phyloP scores from a whole-genome alignment of 108 stramenopile genomes.

The Skeletonema grethae region DNA sequence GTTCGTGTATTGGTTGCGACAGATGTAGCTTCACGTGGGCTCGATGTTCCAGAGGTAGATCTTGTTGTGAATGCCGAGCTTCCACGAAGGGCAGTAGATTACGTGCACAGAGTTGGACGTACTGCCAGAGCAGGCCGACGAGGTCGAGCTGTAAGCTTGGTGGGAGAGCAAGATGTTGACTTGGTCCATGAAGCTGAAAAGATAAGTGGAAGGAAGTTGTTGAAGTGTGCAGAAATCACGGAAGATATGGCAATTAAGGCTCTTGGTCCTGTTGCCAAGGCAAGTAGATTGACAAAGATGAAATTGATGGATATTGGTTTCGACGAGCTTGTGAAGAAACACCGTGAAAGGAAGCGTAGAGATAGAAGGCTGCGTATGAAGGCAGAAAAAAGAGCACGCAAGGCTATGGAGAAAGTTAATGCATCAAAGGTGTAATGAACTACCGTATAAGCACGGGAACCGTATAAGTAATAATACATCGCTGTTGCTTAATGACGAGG shows the following conservation, averaged over 20 bases:
- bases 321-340: constrained; percentile 88
- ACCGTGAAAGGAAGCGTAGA: constrained; percentile 77
- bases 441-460: no score
- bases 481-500: no score
- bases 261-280: constrained; percentile 88
- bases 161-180: constrained; percentile 83
- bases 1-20: constrained; percentile 96
- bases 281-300: constrained; percentile 84
- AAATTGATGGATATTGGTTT: constrained; percentile 91
- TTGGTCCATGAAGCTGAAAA: constrained; percentile 86
- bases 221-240: constrained; percentile 79
- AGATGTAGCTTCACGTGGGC: constrained; percentile 95
- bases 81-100: constrained; percentile 91
- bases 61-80: constrained; percentile 97
- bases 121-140: constrained; percentile 97
- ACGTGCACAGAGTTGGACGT: constrained; percentile 96
- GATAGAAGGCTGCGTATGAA: constrained; percentile 80
- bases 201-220: constrained; percentile 69
- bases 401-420: constrained; percentile 29
- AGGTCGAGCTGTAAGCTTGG: constrained; percentile 93
- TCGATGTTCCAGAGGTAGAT: constrained; percentile 98
- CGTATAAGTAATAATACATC: no score
- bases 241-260: constrained; percentile 82
- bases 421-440: background rate
- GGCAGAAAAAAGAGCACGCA: constrained; percentile 57